Evolutionary conservation across 768 basidiomycete species (phyloP).

Genomic region (Pleurotus citrinopileatus): DNA sequence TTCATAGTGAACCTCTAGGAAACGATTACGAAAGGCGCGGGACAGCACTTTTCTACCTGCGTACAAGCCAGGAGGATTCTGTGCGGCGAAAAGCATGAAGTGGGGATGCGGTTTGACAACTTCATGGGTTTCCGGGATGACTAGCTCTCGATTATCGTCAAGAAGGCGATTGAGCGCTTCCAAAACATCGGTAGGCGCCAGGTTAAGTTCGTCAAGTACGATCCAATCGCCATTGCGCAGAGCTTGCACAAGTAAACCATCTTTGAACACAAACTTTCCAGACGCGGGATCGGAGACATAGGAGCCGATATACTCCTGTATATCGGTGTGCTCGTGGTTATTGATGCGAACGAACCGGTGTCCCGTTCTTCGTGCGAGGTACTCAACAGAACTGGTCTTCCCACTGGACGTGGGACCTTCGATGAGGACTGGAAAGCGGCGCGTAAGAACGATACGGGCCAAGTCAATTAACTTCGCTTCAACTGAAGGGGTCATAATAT

Average conservation of each 20-base stretch:
- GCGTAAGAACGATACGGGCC: constrained; percentile 85
- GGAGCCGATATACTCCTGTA: constrained; percentile 97
- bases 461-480: constrained; percentile 92
- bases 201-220: constrained; percentile 94
- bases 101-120: constrained; percentile 90
- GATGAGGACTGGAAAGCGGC: constrained; percentile 91
- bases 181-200: constrained; percentile 96
- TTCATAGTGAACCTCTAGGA: constrained; percentile 95
- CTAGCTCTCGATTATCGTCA: constrained; percentile 95
- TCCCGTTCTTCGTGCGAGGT: constrained; percentile 88
- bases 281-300: constrained; percentile 91
- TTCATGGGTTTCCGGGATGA: constrained; percentile 95
- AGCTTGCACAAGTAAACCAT: constrained; percentile 91
- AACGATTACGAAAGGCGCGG: constrained; percentile 94
- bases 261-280: constrained; percentile 93
- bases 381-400: constrained; percentile 96
- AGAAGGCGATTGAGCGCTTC: constrained; percentile 95
- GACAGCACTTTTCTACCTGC: constrained; percentile 94
- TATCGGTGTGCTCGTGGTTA: constrained; percentile 99
- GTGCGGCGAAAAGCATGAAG: constrained; percentile 98
- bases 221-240: constrained; percentile 95
- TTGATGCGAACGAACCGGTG: constrained; percentile 98
- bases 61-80: constrained; percentile 95
- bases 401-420: constrained; percentile 98
- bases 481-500: constrained; percentile 95